A percentile compares a stretch with the other conserved stretches of the same genome.
Evolutionary conservation across 805 yeast species (phyloP).

Genomic region (Ogataea paraovalis): DNA sequence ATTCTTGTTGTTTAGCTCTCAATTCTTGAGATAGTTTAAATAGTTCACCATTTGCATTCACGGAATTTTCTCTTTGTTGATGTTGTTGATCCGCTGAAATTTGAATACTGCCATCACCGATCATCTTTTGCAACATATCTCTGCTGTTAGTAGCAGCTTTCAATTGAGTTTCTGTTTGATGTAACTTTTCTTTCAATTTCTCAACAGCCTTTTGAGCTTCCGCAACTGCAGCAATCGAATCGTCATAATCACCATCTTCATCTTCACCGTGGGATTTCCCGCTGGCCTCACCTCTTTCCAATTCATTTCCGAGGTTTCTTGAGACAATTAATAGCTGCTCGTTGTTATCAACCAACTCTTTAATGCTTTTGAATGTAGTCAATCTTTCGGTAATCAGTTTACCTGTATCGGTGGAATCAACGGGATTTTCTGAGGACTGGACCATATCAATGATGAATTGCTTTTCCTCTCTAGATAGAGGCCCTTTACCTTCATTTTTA

Average conservation of each 20-base stretch:
- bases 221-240: conserved; percentile 19
- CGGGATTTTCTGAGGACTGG: conserved; percentile 16
- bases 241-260: conserved; percentile 17
- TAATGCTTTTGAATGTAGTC: conserved; percentile 61
- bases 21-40: conserved; percentile 17
- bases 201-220: conserved; percentile 63
- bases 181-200: conserved; percentile 56
- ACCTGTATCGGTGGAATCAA: conserved; percentile 61
- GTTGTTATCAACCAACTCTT: conserved; percentile 71
- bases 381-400: conserved; percentile 66
- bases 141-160: conserved; percentile 60
- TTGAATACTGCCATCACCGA: conserved; percentile 28
- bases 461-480: conserved; percentile 62
- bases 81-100: not conserved
- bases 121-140: conserved; percentile 49
- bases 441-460: conserved; percentile 58
- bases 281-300: conserved; percentile 60
- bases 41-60: conserved; percentile 2
- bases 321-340: conserved; percentile 65
- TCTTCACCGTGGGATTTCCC: conserved; percentile 42
- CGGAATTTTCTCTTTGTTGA: not conserved
- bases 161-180: conserved; percentile 46
- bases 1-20: conserved; percentile 32
- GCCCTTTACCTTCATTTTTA: conserved; percentile 50
- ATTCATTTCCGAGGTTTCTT: conserved; percentile 64